Base-by-base conservation (phyloP, 257 asterid genomes). In the Parsonsia alboflavescens region DNA sequence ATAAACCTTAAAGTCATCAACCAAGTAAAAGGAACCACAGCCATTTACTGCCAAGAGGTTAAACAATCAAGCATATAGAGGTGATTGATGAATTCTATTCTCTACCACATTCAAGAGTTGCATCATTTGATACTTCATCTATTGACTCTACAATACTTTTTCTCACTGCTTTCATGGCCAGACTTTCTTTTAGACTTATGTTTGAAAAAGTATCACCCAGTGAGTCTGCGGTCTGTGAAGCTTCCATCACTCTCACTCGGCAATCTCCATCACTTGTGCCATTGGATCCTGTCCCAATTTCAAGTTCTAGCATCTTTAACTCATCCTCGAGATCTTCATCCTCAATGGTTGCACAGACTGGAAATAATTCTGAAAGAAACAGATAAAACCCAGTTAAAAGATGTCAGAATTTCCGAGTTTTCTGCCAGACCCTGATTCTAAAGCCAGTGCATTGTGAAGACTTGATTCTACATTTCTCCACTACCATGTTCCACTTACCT, bases 251-350 rank as follows among this genome's bases (percentile, higher is more conserved):
- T 66, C 26, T 73, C 11, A 15, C 67, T 52, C 75, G 24, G 73
- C 73, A 24, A 54, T 75, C 75, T 28, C 53, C 50, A 9, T 62
- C 79, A 26, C 16, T 45, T 68, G 46, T 46, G 6, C 44, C 12
- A 5, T 26, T 53, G 63, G 86, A 68, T 70, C 73, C 88, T 44
- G 76, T 73, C 59, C 46, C 67, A 33, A 89, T 73, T 68, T 88
- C 91, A 72, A 76, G 76, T 86, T 88, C 89, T 80, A 90, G 87
- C 71, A 81, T 59, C 66, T 73, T 79, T 46, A 90, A 83, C 84
- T 93, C 98, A 71, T 83, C 88, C 84, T 89, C 97, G 36, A 90
- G 50, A 74, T 87, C 97, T 76, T 88, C 95, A 67, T 90, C 98
- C 56, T 82, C 85, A 57, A 79, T 75, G 59, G 75, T 87, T 61